phyloP scores from a whole-genome alignment of 202 grass and related monocot species.

The Carex sylvatica region DNA sequence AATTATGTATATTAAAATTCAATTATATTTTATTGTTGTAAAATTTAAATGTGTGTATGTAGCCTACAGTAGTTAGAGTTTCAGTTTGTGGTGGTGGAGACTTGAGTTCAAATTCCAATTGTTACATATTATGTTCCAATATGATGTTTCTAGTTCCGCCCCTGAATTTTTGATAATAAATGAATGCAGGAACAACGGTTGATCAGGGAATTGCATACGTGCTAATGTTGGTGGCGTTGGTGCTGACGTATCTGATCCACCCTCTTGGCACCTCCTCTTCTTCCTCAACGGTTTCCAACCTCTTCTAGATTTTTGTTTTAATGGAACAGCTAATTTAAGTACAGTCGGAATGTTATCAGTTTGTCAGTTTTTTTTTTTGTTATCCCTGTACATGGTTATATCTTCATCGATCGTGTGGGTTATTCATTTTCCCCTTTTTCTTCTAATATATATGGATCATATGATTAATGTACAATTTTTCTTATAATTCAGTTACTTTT shows the following conservation, averaged over 20 bases:
- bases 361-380: neutral
- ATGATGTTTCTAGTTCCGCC: too few species aligned
- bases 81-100: too few species aligned
- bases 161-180: neutral
- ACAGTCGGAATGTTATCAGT: slow-evolving; percentile 17
- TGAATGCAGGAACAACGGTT: slow-evolving; percentile 28
- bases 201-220: slow-evolving; percentile 31
- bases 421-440: neutral
- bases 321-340: slow-evolving; percentile 22
- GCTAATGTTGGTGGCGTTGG: slow-evolving; percentile 21
- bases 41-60: too few species aligned
- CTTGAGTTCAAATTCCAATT: too few species aligned
- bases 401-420: neutral
- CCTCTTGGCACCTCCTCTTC: slow-evolving; percentile 30
- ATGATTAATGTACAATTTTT: slow-evolving; percentile 17
- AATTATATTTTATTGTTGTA: too few species aligned
- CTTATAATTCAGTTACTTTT: neutral
- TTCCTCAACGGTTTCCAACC: slow-evolving; percentile 4
- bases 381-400: neutral
- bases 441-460: neutral
- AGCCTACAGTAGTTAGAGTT: too few species aligned
- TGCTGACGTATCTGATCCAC: slow-evolving; percentile 34
- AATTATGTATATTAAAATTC: too few species aligned
- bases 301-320: slow-evolving; percentile 10
- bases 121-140: too few species aligned